Percentiles rank a stretch among this genome's conserved stretches.
These are phyloP conservation scores for Conidiobolus incongruus DNA, from an alignment of 371 early-diverging fungal genomes.

Conservation along the genomic window DNA sequence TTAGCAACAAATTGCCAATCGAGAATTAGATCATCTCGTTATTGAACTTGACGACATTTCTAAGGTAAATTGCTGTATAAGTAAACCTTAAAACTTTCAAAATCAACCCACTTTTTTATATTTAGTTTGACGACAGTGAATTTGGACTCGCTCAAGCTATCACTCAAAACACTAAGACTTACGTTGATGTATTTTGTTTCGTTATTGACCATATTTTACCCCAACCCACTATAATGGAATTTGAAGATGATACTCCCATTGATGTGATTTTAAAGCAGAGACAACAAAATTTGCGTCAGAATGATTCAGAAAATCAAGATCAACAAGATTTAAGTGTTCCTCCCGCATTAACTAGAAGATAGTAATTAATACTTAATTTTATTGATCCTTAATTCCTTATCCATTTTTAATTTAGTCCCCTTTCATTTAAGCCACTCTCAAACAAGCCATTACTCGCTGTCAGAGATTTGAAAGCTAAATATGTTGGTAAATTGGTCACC, in stretches of 20 bases:
- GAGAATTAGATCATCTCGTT: slow-evolving; percentile 22
- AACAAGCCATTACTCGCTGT: slow-evolving; percentile 45
- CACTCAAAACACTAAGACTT: slow-evolving; percentile 60
- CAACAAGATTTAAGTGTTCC: slow-evolving; percentile 36
- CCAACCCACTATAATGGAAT: slow-evolving; percentile 24
- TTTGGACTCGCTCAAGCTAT: slow-evolving; percentile 22
- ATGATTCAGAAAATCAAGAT: too few species aligned
- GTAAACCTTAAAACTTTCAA: not conserved
- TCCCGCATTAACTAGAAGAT: slow-evolving; percentile 60
- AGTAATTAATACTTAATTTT: slow-evolving; percentile 21
- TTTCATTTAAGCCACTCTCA: slow-evolving; percentile 61
- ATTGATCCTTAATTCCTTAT: not conserved
- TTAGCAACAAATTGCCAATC: slow-evolving; percentile 36
- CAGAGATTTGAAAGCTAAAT: slow-evolving; percentile 60
- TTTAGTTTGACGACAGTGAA: not conserved
- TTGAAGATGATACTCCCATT: slow-evolving; percentile 53
- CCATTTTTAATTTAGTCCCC: slow-evolving; percentile 28
- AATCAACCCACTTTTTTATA: too few species aligned
- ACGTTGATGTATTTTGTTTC: slow-evolving; percentile 47
- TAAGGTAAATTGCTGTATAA: slow-evolving; percentile 11
- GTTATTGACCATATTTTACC: slow-evolving; percentile 62
- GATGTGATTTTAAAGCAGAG: slow-evolving; percentile 81
- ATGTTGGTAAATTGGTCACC: slow-evolving; percentile 75
- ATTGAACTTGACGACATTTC: slow-evolving; percentile 36
- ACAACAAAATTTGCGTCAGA: too few species aligned